Percentiles rank a stretch among this genome's conserved stretches.
Evolutionary conservation across 1,139 yeast species (phyloP).

Genomic region (Candida buenavistaensis): DNA sequence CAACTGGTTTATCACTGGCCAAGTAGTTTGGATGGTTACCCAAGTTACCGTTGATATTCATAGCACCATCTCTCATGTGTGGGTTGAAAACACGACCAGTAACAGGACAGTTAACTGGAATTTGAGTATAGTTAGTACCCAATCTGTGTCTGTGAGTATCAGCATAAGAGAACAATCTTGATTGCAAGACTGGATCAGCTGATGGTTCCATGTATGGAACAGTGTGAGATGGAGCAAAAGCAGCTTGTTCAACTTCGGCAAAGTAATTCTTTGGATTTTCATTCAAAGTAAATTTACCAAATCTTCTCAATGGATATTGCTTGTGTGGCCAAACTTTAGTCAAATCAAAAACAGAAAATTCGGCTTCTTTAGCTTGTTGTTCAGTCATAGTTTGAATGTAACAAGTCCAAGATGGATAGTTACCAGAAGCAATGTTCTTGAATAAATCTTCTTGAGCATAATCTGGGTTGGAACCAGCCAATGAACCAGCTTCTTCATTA

Average conservation of each 20-base stretch:
- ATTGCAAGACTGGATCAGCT: conserved; percentile 85
- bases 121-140: conserved; percentile 69
- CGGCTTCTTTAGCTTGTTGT: conserved; percentile 58
- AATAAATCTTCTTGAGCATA: conserved; percentile 64
- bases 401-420: conserved; percentile 62
- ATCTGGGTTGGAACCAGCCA: conserved; percentile 66
- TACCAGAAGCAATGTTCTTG: conserved; percentile 59
- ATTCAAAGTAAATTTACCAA: conserved; percentile 69
- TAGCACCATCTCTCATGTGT: conserved; percentile 82
- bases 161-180: conserved; percentile 80
- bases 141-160: conserved; percentile 73
- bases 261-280: conserved; percentile 76
- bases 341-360: conserved; percentile 67
- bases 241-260: conserved; percentile 82
- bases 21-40: conserved; percentile 83
- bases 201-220: conserved; percentile 84
- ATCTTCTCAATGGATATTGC: conserved; percentile 72
- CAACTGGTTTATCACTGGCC: conserved; percentile 57
- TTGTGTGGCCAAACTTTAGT: conserved; percentile 81
- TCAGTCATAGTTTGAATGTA: conserved; percentile 70
- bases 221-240: conserved; percentile 80
- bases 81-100: conserved; percentile 54
- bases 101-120: conserved; percentile 71
- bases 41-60: conserved; percentile 82
- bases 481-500: conserved; percentile 56